These are phyloP conservation scores for Cladosporium oxysporum DNA, from an alignment of 2,329 filamentous ascomycete genomes.

Conservation along the genomic window DNA sequence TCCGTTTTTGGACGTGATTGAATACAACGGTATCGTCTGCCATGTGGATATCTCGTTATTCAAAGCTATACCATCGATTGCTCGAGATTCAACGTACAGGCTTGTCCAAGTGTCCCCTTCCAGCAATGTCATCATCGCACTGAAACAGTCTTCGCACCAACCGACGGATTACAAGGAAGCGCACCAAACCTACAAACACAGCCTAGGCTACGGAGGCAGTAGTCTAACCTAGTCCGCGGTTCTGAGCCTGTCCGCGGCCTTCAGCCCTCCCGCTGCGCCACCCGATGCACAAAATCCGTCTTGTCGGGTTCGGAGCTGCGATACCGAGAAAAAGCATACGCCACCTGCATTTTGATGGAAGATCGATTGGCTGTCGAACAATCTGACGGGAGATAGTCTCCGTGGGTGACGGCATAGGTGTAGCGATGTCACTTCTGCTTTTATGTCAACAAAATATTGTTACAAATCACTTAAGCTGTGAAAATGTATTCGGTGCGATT, in stretches of 20 bases:
- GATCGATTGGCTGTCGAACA: background rate
- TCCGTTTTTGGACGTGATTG: background rate
- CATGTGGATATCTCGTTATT: background rate
- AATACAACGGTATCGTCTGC: background rate
- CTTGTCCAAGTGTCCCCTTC: background rate
- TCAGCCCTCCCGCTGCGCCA: constrained; percentile 1
- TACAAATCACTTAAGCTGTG: background rate
- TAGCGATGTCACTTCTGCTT: background rate
- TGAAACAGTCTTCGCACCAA: background rate
- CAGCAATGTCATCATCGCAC: background rate
- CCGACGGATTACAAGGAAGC: background rate
- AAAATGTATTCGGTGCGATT: background rate
- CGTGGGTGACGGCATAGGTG: background rate
- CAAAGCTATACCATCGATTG: background rate
- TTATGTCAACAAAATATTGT: background rate
- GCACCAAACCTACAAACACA: background rate
- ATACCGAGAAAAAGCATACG: background rate
- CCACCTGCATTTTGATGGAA: background rate
- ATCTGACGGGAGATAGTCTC: background rate
- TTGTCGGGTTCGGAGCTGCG: background rate
- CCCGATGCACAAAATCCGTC: constrained; percentile 3
- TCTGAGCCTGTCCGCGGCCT: background rate
- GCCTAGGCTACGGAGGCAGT: background rate
- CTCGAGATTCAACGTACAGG: background rate
- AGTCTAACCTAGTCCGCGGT: background rate